Evolutionary conservation across 208 protist species (phyloP).

Genomic region (Crithidia acanthocephali): DNA sequence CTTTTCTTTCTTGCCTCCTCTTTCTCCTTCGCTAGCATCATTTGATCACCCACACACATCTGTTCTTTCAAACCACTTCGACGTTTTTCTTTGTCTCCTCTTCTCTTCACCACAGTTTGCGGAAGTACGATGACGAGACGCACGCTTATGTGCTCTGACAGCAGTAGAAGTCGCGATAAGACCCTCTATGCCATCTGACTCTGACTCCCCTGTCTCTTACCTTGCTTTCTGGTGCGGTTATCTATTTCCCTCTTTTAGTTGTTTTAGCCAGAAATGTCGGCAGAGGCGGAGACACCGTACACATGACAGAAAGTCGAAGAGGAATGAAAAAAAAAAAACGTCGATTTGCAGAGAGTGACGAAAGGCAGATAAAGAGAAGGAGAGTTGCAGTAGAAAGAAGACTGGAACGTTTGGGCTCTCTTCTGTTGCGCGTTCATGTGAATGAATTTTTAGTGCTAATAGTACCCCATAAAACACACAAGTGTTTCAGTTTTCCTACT

Average conservation of each 20-base stretch:
- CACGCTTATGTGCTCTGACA: background rate
- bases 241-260: too few species aligned
- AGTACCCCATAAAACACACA: background rate
- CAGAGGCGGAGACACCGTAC: too few species aligned
- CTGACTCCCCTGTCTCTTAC: background rate
- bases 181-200: background rate
- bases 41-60: too few species aligned
- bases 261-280: too few species aligned
- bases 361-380: background rate
- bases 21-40: background rate
- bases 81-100: background rate
- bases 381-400: background rate
- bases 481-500: background rate
- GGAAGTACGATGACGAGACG: background rate
- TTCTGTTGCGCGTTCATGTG: background rate
- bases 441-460: background rate
- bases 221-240: too few species aligned
- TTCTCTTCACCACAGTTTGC: background rate
- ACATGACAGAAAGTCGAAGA: too few species aligned
- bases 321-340: too few species aligned
- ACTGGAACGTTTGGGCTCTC: background rate
- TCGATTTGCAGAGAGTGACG: background rate
- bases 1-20: background rate
- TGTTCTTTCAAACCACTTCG: background rate
- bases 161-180: conserved; percentile 5